Evolutionary conservation across 805 yeast species (phyloP).

Genomic region (Yamadazyma kitorensis): DNA sequence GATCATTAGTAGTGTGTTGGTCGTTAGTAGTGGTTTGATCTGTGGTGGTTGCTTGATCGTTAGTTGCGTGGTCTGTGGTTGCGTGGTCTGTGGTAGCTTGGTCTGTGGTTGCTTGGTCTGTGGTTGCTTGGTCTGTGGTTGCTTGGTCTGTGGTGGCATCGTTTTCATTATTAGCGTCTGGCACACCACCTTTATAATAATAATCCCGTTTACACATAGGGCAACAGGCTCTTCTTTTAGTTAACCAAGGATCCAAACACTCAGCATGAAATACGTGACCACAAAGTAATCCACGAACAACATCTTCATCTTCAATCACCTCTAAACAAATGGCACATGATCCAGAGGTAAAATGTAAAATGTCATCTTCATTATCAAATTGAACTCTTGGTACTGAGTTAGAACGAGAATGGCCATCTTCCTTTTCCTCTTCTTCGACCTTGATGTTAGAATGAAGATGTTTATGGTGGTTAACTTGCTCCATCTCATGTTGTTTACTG

Average conservation of each 20-base stretch:
- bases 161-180: neutral
- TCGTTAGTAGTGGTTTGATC: constrained; percentile 3
- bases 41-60: neutral
- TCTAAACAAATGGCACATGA: constrained; percentile 80
- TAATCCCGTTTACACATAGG: constrained; percentile 80
- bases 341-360: constrained; percentile 58
- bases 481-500: no score
- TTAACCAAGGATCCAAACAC: constrained; percentile 82
- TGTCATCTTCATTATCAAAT: constrained; percentile 4
- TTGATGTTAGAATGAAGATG: no score
- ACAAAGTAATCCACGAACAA: constrained; percentile 71
- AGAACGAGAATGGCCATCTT: no score
- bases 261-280: constrained; percentile 80
- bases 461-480: no score
- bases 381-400: no score
- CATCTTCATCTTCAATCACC: constrained; percentile 55
- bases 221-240: constrained; percentile 71
- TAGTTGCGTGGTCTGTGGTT: no score
- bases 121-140: no score
- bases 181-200: constrained; percentile 37
- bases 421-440: constrained; percentile 1
- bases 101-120: neutral
- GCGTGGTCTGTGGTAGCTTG: neutral
- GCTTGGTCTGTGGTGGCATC: constrained; percentile 1
- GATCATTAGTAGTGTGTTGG: constrained; percentile 8